Base-by-base conservation (phyloP, 208 protist species). In the Wallacemonas sp. region DNA sequence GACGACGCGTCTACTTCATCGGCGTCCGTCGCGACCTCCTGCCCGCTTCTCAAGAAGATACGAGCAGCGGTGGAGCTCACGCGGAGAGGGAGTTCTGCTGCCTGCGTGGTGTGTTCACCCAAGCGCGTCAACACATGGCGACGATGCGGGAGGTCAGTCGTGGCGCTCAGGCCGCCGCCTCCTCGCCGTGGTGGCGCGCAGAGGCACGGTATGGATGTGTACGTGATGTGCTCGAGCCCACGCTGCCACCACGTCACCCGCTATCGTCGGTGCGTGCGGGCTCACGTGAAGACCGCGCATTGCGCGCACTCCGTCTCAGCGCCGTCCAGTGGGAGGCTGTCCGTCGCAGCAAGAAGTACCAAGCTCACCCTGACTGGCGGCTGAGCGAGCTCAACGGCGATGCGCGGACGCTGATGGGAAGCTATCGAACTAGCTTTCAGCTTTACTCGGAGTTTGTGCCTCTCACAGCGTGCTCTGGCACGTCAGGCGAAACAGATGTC, bases 371-470 rank as follows among this genome's bases (percentile, higher is more conserved):
- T 1, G 5, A 49, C 26, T 88, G 80, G 78, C 82, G 86, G 3
- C 33, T 88, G 28, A 70, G 65, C 17, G 72, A 84, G 42, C 3
- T 92, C 33, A 14, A 41, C 5, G 82, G 82, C n/a, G 45, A 66
- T 31, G 81, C 86, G 11, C 76, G 82, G 34, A 92, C 81, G 6
- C 67, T 88, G 47, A 76, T 88, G 72, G 78, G 82, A 8, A 87
- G 79, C 65, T 88, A 92, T 54, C 75, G 77, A 45, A 81, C 70
- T 42, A 82, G 77, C 59, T 87, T 80, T 68, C 79, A 86, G 66
- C 56, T 92, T 1, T 92, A 87, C 75, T 89, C 79, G 11, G 86
- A 92, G 70, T 88, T 89, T 55, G 82, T 92, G 47, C 86, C 86
- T 0, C 70, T 53, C 11, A 24, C 42, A 8, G 42, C 4, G 5